Evolutionary conservation across 2,329 filamentous ascomycete genomes (phyloP), one percentile per base, ranked within the genome.

Genomic region (Pseudogymnoascus sp.): DNA sequence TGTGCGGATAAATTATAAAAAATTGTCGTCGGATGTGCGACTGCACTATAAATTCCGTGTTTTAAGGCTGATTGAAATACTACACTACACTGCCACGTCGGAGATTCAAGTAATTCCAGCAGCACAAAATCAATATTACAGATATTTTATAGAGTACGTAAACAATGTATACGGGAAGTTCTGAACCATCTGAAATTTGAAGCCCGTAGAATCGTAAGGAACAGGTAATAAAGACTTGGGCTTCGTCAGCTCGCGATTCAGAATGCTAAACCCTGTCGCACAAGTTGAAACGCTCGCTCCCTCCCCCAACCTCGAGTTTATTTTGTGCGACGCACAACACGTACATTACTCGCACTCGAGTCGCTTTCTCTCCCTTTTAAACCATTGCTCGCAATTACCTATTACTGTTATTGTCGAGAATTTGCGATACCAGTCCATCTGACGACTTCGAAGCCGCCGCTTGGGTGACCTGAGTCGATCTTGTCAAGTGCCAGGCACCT

Each of bases 221-320:
- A 56, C 28, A 56, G 49, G 49, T 21, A 34, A 34, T 56, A 56
- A 56, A 34, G 49, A 21, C 49, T 11, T 11, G 28, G 28, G 49
- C 49, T 21, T 56, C 49, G 49, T 56, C 49, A 56, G 49, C 49
- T 56, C 49, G 49, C 49, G 49, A 56, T 56, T 56, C 49, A 56
- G 49, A 56, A 56, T 56, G 28, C 49, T 56, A 56, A 56, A 56
- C 49, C 49, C 49, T 56, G 49, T 56, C 49, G 49, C 49, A 56
- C 28, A 34, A 34, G 28, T 56, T 56, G 49, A 56, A 56, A 56
- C 49, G 49, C 49, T 12, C 49, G 28, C 28, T 34, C 49, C 28
- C 49, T 56, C 49, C 49, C 42, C 46, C 46, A 56, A 56, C 49
- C 49, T 56, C 49, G 49, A 56, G 49, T 56, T 56, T 56, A 56